Evolutionary conservation across 345 rosid genomes (phyloP).

Genomic region (Arabidopsis suecica): DNA sequence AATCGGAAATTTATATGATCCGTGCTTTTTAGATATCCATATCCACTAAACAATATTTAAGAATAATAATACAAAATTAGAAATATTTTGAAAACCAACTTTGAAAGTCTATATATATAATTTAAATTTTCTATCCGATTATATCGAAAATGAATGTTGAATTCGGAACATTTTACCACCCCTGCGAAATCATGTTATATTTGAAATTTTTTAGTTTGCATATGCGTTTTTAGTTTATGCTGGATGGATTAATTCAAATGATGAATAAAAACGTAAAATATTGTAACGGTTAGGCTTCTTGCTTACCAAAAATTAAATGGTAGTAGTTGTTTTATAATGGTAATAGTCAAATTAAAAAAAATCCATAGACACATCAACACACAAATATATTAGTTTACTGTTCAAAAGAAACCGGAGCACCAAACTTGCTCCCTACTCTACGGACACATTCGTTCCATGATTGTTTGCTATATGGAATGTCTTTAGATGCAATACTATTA

Average conservation of each 20-base stretch:
- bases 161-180: too few relatives aligned
- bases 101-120: background rate
- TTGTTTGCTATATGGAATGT: constrained; percentile 21
- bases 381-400: background rate
- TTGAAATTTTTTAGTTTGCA: background rate
- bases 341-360: background rate
- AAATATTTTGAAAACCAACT: background rate
- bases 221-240: background rate
- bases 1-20: background rate
- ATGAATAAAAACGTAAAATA: constrained; percentile 58
- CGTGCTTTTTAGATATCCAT: background rate
- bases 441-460: constrained; percentile 22
- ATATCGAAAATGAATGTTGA: too few relatives aligned
- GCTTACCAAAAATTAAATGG: background rate
- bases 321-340: background rate
- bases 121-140: background rate
- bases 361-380: background rate
- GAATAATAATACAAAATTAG: background rate
- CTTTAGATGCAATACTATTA: constrained; percentile 10
- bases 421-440: constrained; percentile 8
- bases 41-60: background rate
- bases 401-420: constrained; percentile 7
- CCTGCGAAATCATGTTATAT: too few relatives aligned
- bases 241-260: background rate
- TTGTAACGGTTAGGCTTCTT: constrained; percentile 80